phyloP scores from a whole-genome alignment of 2,329 filamentous ascomycete species.

The Achaetomium macrosporum region DNA sequence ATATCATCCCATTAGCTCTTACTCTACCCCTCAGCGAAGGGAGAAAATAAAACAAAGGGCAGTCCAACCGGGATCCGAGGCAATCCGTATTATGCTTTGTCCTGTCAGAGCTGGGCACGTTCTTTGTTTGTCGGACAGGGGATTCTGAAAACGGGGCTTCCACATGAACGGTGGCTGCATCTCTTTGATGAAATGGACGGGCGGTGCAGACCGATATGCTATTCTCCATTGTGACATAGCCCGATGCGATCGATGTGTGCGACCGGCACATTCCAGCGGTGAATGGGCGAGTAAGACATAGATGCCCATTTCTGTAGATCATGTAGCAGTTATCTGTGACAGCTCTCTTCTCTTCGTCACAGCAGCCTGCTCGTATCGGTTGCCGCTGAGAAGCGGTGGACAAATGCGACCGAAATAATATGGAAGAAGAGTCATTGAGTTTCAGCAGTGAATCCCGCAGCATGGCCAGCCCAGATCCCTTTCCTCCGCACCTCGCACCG shows the following conservation, averaged over 20 bases:
- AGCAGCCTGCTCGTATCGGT: no score
- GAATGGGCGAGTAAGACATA: not conserved
- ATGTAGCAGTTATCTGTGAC: no score
- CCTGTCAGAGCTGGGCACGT: no score
- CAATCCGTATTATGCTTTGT: conserved; percentile 2
- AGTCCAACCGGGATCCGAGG: not conserved
- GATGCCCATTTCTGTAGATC: not conserved
- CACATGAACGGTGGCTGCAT: not conserved
- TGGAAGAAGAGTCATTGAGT: not conserved
- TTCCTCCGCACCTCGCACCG: not conserved
- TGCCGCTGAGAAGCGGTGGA: no score
- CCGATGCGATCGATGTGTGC: not conserved
- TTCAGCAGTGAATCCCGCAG: not conserved
- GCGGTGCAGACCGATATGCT: not conserved
- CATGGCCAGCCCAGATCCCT: not conserved
- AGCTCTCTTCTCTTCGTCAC: not conserved
- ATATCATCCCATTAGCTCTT: no score
- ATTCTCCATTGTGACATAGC: conserved; percentile 2
- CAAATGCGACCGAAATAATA: not conserved
- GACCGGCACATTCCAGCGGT: conserved; percentile 1
- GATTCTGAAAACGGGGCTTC: conserved; percentile 6
- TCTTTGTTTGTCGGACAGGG: conserved; percentile 4
- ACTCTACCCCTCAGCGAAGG: not conserved
- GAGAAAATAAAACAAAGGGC: not conserved
- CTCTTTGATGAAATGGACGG: not conserved